Evolutionary conservation across 345 rosid genomes (phyloP).

Genomic region (Geranium rotundifolium): DNA sequence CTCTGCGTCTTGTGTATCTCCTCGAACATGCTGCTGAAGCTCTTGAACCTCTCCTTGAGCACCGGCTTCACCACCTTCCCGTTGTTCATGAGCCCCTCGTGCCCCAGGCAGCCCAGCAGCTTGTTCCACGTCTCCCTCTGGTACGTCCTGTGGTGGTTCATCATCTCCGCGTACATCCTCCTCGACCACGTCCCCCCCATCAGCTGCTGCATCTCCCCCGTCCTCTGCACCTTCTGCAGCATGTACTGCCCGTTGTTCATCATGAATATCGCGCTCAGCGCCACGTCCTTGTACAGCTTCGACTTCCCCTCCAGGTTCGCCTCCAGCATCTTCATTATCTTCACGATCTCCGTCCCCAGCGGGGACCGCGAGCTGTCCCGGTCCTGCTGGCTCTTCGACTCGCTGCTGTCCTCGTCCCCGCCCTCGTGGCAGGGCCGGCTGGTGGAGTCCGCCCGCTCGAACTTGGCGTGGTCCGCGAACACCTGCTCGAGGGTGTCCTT

Average conservation of each 20-base stretch:
- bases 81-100: slow-evolving; percentile 53
- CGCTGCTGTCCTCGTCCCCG: not conserved
- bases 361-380: slow-evolving; percentile 31
- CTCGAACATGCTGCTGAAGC: slow-evolving; percentile 69
- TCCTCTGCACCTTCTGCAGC: slow-evolving; percentile 62
- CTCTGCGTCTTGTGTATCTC: slow-evolving; percentile 86
- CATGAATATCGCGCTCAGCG: slow-evolving; percentile 71
- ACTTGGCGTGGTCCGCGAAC: slow-evolving; percentile 60
- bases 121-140: slow-evolving; percentile 82
- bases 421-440: slow-evolving; percentile 10
- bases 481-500: slow-evolving; percentile 70
- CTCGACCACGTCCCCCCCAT: slow-evolving; percentile 74
- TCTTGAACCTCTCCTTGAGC: slow-evolving; percentile 83
- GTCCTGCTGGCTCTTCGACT: slow-evolving; percentile 4
- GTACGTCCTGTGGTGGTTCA: slow-evolving; percentile 69
- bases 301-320: slow-evolving; percentile 50
- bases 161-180: slow-evolving; percentile 53
- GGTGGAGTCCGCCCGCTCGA: slow-evolving; percentile 52
- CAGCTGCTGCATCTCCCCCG: slow-evolving; percentile 44
- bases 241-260: slow-evolving; percentile 98
- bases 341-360: slow-evolving; percentile 23
- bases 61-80: slow-evolving; percentile 71
- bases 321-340: slow-evolving; percentile 63
- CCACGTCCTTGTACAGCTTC: slow-evolving; percentile 53
- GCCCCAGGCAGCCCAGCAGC: slow-evolving; percentile 51